Evolutionary conservation across 176 grass and related monocot species (phyloP), one percentile per base, ranked within the genome.

Genomic region (Zea luxurians): DNA sequence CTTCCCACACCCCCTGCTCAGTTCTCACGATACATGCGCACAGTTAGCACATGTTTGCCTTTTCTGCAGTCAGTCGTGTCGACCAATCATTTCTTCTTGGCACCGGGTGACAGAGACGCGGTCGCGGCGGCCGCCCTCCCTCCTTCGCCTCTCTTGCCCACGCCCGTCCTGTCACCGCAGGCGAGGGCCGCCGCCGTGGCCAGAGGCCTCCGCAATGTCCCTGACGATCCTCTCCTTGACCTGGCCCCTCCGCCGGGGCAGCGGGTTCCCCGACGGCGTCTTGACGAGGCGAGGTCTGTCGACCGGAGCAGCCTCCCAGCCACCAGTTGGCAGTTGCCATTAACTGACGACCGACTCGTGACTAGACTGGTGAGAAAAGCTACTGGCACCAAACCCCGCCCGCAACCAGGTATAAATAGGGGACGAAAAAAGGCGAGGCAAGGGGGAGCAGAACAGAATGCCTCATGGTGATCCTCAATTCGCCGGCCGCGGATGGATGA

Each of bases 221-320:
- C 42, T 89, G 38, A 49, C 42, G 60, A 97, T 93, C 36, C 17
- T 80, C 66, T 78, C 74, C 86, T 89, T 97, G 70, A 97, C 76
- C 67, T 91, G 81, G 10, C 93, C 93, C 61, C 93, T 91, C 61
- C 93, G 74, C 77, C 83, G 80, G 5, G 86, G 90, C 80, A 68
- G 78, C 40, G 88, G 90, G 80, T 87, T 93, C 50, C 86, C 88
- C 4, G 80, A 58, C 27, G 90, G 68, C 61, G 64, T 69, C 82
- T 78, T 83, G 79, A 47, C 63, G 34, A 64, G 43, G 41, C 42
- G 4, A 6, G 66, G 27, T 27, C 27, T 27, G 27, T 27, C 27
- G 27, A 27, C 61, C 48, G 71, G 13, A 9, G 45, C 43, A 2
- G 6, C 18, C 20, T 64, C 6, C 48, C 34, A 2, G 70, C 46